Conservation (phyloP, 2,329 filamentous ascomycete species). For the Curvularia eragrostidis region DNA sequence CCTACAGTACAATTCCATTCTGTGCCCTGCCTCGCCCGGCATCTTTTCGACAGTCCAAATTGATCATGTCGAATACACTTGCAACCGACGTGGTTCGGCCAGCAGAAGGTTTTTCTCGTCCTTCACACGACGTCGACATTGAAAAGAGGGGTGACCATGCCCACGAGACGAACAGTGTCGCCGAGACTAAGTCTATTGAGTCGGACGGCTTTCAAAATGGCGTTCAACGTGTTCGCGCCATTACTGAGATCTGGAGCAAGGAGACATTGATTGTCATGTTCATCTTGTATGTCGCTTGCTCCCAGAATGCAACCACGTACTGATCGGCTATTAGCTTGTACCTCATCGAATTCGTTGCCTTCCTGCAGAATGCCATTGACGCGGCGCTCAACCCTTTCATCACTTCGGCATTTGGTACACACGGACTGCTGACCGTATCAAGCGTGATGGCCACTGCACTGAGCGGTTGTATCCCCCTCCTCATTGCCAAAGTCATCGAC, state of each 20-base stretch:
- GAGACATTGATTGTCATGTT: conserved; percentile 49
- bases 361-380: conserved; percentile 53
- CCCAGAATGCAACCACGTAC: not conserved
- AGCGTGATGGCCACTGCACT: conserved; percentile 48
- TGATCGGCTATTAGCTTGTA: conserved; percentile 48
- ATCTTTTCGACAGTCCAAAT: conserved; percentile 10
- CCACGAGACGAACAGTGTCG: conserved; percentile 18
- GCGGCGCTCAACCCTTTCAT: conserved; percentile 51
- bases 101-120: conserved; percentile 13
- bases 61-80: conserved; percentile 22
- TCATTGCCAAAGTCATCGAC: conserved; percentile 51
- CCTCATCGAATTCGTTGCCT: conserved; percentile 58
- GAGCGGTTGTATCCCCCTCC: conserved; percentile 47
- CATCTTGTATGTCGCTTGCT: conserved; percentile 40
- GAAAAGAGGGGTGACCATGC: conserved; percentile 29
- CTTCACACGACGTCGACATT: conserved; percentile 24
- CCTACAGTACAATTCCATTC: conserved; percentile 21
- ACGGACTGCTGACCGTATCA: conserved; percentile 46
- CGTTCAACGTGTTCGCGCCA: conserved; percentile 50
- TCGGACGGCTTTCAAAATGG: conserved; percentile 48
- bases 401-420: conserved; percentile 45
- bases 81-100: conserved; percentile 26
- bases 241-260: conserved; percentile 51
- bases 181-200: conserved; percentile 25
- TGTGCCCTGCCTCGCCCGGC: conserved; percentile 21